Evolutionary conservation across 306 rosid species (phyloP).

Genomic region (Carpinus viminea): DNA sequence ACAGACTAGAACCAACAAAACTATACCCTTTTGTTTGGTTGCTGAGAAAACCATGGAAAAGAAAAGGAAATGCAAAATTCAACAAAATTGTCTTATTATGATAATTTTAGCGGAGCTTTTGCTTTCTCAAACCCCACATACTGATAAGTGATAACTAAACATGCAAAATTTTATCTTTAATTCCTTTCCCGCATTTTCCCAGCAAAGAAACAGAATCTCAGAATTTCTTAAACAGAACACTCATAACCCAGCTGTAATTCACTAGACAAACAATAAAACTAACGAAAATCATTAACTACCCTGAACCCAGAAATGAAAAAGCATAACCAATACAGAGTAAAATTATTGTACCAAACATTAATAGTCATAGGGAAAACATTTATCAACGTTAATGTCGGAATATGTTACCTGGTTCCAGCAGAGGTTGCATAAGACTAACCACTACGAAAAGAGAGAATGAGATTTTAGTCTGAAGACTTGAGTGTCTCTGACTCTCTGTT

Average conservation of each 20-base stretch:
- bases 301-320: not conserved
- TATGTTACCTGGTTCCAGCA: conserved; percentile 3
- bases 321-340: not conserved
- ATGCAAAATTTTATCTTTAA: not conserved
- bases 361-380: not conserved
- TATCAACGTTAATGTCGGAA: not conserved
- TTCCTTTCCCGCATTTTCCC: not conserved
- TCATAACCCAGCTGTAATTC: not conserved
- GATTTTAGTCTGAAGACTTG: not conserved
- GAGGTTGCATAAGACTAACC: not conserved
- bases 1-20: not conserved
- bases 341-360: not conserved
- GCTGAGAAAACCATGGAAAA: not conserved
- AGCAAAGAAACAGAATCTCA: not conserved
- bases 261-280: not conserved
- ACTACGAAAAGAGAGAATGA: not conserved
- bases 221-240: not conserved
- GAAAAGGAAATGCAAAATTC: not conserved
- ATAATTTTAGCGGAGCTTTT: not conserved
- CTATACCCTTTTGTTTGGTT: not conserved
- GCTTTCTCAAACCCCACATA: not conserved
- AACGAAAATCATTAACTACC: not conserved
- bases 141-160: not conserved
- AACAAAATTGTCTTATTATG: not conserved
- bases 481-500: not conserved